Evolutionary conservation across 805 yeast species (phyloP), one percentile per base, ranked within the genome.

Genomic region (Cyberlindnera bimundalis): DNA sequence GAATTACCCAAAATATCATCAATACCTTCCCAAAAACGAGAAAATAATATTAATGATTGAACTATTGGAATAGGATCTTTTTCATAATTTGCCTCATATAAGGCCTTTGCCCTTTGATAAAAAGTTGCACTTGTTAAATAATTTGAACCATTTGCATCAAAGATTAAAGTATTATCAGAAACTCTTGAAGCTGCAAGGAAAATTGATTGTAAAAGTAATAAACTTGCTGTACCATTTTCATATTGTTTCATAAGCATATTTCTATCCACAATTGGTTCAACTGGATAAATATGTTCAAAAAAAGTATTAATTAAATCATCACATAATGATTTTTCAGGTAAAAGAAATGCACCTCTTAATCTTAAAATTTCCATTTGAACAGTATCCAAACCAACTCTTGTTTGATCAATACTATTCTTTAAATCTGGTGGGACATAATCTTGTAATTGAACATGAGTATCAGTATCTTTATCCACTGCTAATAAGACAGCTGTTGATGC

Each of bases 1-100:
- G 79, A 74, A 56, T 80, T 81, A 39, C 80, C 75, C 21, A 84
- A 71, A 27, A 79, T 79, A 50, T 77, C 80, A 48, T 82, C 82
- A 9, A 84, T 84, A 2, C 85, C 81, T 48, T 81, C 90, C 80
- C 88, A 79, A 61, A 78, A 81, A 52, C 80, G 73, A 0, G 84
- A 82, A 45, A 85, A 69, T 21, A 84, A 61, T 17, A 78, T 59
- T 28, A 81, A 64, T 0, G 88, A 71, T 53, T 82, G 89, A 8
- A 84, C 68, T 18, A 81, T 62, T 6, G 76, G 63, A 2, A 81
- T 66, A 1, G 84, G 76, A 52, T 84, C 88, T 24, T 71, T 63
- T 60, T 85, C 93, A 49, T 76, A 76, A 47, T 74, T 76, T 2
- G 84, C 74, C 52, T 84, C 91, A 58, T 76, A 83, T 19, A 86